phyloP scores from a whole-genome alignment of 345 rosid genomes.

The Trapa bicornis region DNA sequence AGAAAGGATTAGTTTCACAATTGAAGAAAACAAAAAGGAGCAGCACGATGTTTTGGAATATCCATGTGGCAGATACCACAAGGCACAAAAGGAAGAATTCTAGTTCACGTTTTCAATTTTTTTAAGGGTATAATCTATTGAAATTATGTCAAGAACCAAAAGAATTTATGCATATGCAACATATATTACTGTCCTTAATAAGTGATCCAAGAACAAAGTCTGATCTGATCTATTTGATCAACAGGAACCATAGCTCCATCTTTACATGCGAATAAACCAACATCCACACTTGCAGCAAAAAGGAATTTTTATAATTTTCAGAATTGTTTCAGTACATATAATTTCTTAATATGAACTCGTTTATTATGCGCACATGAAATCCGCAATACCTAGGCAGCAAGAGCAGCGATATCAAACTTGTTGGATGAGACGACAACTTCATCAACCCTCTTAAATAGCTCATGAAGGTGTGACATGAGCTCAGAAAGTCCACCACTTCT shows the following conservation, averaged over 20 bases:
- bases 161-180: too few species aligned
- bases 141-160: too few species aligned
- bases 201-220: too few species aligned
- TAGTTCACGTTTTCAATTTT: too few species aligned
- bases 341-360: neutral
- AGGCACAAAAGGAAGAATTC: too few species aligned
- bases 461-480: slow-evolving; percentile 65
- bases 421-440: slow-evolving; percentile 39
- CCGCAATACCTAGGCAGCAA: slow-evolving; percentile 69
- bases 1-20: neutral
- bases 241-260: too few species aligned
- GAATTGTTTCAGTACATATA: neutral
- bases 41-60: too few species aligned
- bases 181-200: too few species aligned
- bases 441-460: slow-evolving; percentile 60
- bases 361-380: neutral
- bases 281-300: neutral
- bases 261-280: neutral
- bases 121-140: too few species aligned
- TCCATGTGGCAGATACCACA: too few species aligned
- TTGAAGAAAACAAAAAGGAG: too few species aligned
- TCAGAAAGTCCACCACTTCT: slow-evolving; percentile 70
- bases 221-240: too few species aligned
- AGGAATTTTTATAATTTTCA: neutral
- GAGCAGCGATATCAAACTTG: slow-evolving; percentile 44